Base-by-base conservation (phyloP, 2,329 filamentous ascomycete genomes). In the Xylaria sp. region DNA sequence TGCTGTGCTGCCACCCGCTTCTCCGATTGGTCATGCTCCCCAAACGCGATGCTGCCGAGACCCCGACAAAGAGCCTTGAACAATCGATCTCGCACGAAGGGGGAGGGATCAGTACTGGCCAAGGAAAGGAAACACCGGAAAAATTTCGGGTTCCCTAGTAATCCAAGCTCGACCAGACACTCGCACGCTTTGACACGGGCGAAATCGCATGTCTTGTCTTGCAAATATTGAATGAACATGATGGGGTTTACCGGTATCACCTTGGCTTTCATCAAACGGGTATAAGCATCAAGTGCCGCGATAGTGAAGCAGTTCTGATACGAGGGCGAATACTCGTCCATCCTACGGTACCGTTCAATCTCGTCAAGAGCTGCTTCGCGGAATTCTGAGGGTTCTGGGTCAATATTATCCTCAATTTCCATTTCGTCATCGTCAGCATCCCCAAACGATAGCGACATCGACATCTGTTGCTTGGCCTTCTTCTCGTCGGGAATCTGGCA, bases 251-350 rank as follows among this genome's bases (percentile, higher is more conserved):
- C 68, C 1, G 80, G 77, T 29, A 88, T 85, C 16, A 87, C 78
- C 16, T 81, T 78, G 2, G 82, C 81, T 70, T 86, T 86, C 85
- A 88, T 88, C 47, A 88, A 71, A 39, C 74, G 76, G 64, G 79
- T 78, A 64, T 86, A 83, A 51, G 85, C 86, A 51, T 85, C 80
- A 40, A 88, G 70, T 3, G 82, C 82, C 17, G 86, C 81, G 57
- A 80, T 78, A 17, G 86, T 87, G 77, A 84, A 85, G 50, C 86
- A 78, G 57, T 89, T 89, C 55, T 88, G 84, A 64, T 86, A 87
- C 2, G 85, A 88, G 55, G 82, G 77, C 16, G 83, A 83, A 80
- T 86, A 89, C 66, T 88, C 85, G 64, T 89, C 86, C 72, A 86
- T 85, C 19, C 86, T 78, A 44, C 86, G 79, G 61, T 86, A 85